Percentiles rank a stretch among this genome's conserved stretches.
These are phyloP conservation scores for Paulownia fortunei DNA, from an alignment of 257 asterid genomes.

Conservation along the genomic window DNA sequence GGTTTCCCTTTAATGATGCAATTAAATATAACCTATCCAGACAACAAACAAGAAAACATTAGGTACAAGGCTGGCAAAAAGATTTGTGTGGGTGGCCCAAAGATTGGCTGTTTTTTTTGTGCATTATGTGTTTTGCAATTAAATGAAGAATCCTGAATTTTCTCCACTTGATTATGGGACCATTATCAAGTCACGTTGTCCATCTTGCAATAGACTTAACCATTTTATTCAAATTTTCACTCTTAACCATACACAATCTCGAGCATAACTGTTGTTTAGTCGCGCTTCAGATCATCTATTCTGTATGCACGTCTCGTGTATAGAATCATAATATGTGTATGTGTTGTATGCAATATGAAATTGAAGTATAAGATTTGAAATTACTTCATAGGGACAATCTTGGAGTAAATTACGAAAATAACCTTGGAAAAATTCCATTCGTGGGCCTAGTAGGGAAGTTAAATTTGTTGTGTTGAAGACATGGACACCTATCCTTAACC, in stretches of 20 bases:
- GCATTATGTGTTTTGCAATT: slow-evolving; percentile 5
- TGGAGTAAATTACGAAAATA: not conserved
- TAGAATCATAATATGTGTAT: no score
- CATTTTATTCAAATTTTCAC: no score
- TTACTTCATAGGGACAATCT: no score
- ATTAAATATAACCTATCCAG: slow-evolving; percentile 29
- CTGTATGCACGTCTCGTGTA: no score
- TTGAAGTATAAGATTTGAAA: no score
- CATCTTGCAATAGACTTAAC: not conserved
- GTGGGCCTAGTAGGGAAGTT: not conserved
- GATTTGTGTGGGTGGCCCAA: slow-evolving; percentile 49
- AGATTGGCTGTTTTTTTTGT: slow-evolving; percentile 35
- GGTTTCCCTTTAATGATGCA: slow-evolving; percentile 38
- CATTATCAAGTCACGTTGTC: slow-evolving; percentile 28
- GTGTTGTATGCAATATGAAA: no score
- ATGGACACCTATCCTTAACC: slow-evolving; percentile 25
- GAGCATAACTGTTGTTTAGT: no score
- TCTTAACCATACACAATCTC: no score
- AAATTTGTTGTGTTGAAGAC: not conserved
- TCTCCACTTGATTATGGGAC: slow-evolving; percentile 27
- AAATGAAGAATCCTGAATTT: slow-evolving; percentile 12
- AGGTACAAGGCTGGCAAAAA: slow-evolving; percentile 44
- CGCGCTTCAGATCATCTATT: no score
- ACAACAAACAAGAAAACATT: slow-evolving; percentile 40
- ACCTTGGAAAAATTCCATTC: not conserved